Evolutionary conservation across 495 filamentous ascomycete species (phyloP).

Genomic region (Penicillium canescens): DNA sequence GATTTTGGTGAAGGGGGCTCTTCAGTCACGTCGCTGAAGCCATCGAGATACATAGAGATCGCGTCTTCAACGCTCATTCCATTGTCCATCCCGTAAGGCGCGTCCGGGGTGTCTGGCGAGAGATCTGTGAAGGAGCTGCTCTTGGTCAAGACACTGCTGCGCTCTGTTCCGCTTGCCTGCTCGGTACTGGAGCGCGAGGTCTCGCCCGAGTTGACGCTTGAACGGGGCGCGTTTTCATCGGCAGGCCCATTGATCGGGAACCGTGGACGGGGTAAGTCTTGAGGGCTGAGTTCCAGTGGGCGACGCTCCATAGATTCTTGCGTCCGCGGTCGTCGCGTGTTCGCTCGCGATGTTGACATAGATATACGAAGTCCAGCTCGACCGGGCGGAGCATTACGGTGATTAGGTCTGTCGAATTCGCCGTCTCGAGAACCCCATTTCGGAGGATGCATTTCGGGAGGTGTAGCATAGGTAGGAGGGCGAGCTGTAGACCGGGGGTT

Average conservation of each 20-base stretch:
- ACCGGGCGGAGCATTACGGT: conserved; percentile 29
- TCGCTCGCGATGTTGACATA: conserved; percentile 39
- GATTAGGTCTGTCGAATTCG: conserved; percentile 26
- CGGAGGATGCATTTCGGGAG: conserved; percentile 19
- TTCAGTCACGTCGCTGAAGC: conserved; percentile 64
- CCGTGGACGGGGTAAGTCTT: conserved; percentile 35
- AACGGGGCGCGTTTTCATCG: conserved; percentile 59
- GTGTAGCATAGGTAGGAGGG: conserved; percentile 19
- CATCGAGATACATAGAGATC: conserved; percentile 89
- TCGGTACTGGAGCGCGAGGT: conserved; percentile 71
- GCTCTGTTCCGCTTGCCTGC: conserved; percentile 69
- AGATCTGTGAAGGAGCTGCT: conserved; percentile 70
- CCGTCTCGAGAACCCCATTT: conserved; percentile 22
- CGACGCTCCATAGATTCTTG: conserved; percentile 31
- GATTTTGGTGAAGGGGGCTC: conserved; percentile 39
- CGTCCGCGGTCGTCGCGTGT: conserved; percentile 28
- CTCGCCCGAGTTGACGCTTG: conserved; percentile 70
- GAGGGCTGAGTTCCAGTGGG: conserved; percentile 18
- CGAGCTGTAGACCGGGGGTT: conserved; percentile 19
- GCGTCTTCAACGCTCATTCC: conserved; percentile 88
- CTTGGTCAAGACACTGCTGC: conserved; percentile 79
- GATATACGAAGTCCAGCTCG: conserved; percentile 39
- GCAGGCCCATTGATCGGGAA: conserved; percentile 30
- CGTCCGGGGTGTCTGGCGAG: conserved; percentile 58
- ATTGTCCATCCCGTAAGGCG: conserved; percentile 60